Conservation (phyloP, 2,329 filamentous ascomycete genomes). For the Camillea tinctor region DNA sequence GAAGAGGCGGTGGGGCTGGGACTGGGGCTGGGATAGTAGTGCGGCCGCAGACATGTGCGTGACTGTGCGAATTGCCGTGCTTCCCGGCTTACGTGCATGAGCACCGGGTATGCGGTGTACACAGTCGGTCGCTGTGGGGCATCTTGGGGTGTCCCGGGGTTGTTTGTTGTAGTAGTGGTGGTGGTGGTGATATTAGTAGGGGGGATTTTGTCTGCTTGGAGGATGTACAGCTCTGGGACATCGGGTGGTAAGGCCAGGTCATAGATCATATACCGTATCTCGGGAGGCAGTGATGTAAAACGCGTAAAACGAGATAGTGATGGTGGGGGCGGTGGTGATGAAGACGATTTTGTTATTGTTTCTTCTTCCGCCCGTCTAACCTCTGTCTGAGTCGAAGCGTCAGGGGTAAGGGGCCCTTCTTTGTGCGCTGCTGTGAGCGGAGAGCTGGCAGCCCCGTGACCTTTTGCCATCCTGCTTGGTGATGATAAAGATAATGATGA, state of each 20-base stretch:
- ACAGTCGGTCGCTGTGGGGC: conserved; percentile 1
- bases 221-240: conserved; percentile 14
- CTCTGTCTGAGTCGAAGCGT: neutral
- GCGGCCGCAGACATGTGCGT: neutral
- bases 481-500: too few relatives aligned
- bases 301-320: conserved; percentile 3
- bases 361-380: neutral
- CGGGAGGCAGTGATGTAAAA: conserved; percentile 14
- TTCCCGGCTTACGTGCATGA: conserved; percentile 15
- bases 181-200: neutral
- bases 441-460: too few relatives aligned
- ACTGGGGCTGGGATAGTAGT: conserved; percentile 2
- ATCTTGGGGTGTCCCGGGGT: neutral
- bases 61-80: conserved; percentile 4
- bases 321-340: neutral
- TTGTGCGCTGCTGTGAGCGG: neutral
- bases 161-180: neutral
- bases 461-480: neutral
- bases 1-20: neutral
- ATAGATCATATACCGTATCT: conserved; percentile 21
- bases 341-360: neutral
- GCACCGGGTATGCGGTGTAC: conserved; percentile 8
- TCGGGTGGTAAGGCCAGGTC: conserved; percentile 5
- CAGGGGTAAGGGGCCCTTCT: neutral
- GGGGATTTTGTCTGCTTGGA: neutral